phyloP scores from a whole-genome alignment of 371 early-diverging fungal genomes.

The Mortierella sp. region DNA sequence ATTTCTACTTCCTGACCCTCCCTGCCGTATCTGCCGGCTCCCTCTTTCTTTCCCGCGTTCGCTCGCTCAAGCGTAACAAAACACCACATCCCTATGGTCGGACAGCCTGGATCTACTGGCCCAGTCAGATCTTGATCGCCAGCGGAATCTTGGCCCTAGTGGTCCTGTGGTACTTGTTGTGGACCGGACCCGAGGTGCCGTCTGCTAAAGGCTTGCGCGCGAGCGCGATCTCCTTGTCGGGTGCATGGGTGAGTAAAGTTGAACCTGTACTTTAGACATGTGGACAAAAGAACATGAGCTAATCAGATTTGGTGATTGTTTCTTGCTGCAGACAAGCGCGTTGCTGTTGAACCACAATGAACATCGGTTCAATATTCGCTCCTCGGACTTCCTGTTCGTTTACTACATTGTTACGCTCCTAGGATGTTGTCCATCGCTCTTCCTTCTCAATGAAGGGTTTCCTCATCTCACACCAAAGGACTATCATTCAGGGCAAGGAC shows the following conservation, averaged over 20 bases:
- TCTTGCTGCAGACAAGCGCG: constrained; percentile 7
- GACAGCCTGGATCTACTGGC: constrained; percentile 41
- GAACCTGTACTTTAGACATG: neutral
- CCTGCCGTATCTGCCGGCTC: constrained; percentile 18
- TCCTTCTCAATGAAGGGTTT: constrained; percentile 19
- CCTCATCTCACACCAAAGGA: too few species aligned
- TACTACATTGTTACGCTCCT: constrained; percentile 32
- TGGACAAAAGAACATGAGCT: too few species aligned
- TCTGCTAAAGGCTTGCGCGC: constrained; percentile 24
- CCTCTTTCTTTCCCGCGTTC: constrained; percentile 11
- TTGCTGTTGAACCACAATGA: constrained; percentile 31
- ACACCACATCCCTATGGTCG: constrained; percentile 33
- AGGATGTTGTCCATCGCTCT: constrained; percentile 32
- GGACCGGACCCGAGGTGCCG: constrained; percentile 25
- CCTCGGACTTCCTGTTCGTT: constrained; percentile 35
- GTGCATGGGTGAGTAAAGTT: constrained; percentile 28
- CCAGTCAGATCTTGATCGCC: constrained; percentile 25
- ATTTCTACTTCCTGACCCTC: constrained; percentile 12
- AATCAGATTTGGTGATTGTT: too few species aligned
- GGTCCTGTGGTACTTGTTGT: constrained; percentile 18
- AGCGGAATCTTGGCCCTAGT: constrained; percentile 10
- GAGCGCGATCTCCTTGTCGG: constrained; percentile 15
- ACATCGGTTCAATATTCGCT: constrained; percentile 32
- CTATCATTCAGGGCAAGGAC: neutral
- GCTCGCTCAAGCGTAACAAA: constrained; percentile 6